These are phyloP conservation scores for Anastatica hierochuntica DNA, from an alignment of 345 rosid species.

Conservation along the genomic window DNA sequence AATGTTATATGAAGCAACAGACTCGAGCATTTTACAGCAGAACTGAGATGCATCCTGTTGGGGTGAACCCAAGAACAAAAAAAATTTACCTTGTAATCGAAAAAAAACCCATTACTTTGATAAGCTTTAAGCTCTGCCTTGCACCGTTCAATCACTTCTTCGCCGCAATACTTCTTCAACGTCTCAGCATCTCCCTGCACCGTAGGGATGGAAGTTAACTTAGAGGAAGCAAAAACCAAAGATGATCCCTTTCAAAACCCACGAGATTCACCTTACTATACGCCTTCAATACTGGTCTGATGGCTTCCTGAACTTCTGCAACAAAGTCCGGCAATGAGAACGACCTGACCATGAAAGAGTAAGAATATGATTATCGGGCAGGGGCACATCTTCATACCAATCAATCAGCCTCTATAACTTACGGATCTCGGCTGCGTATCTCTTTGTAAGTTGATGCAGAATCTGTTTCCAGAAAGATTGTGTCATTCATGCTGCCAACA, in stretches of 20 bases:
- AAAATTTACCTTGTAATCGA: slow-evolving; percentile 60
- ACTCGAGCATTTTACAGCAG: too few species aligned
- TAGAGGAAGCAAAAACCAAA: background rate
- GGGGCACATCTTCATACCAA: background rate
- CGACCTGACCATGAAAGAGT: slow-evolving; percentile 36
- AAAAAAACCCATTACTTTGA: slow-evolving; percentile 57
- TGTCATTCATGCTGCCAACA: slow-evolving; percentile 69
- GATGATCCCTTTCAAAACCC: too few species aligned
- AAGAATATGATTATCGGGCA: background rate
- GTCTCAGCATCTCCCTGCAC: slow-evolving; percentile 61
- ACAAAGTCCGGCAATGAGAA: slow-evolving; percentile 89
- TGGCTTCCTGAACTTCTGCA: slow-evolving; percentile 78
- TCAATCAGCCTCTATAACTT: slow-evolving; percentile 26
- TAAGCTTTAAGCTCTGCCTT: slow-evolving; percentile 64
- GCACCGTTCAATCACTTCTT: slow-evolving; percentile 73
- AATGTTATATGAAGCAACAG: too few species aligned
- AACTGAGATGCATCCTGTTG: too few species aligned
- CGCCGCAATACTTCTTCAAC: slow-evolving; percentile 71
- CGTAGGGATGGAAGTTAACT: too few species aligned
- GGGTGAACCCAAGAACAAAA: too few species aligned
- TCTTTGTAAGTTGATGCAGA: slow-evolving; percentile 78
- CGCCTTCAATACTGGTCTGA: slow-evolving; percentile 74
- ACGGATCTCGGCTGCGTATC: slow-evolving; percentile 87
- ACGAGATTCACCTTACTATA: slow-evolving; percentile 67
- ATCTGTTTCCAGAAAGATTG: slow-evolving; percentile 77